Percentiles rank a stretch among this genome's conserved stretches.
These are phyloP conservation scores for Neurospora sp. DNA, from an alignment of 495 filamentous ascomycete species.

Conservation along the genomic window DNA sequence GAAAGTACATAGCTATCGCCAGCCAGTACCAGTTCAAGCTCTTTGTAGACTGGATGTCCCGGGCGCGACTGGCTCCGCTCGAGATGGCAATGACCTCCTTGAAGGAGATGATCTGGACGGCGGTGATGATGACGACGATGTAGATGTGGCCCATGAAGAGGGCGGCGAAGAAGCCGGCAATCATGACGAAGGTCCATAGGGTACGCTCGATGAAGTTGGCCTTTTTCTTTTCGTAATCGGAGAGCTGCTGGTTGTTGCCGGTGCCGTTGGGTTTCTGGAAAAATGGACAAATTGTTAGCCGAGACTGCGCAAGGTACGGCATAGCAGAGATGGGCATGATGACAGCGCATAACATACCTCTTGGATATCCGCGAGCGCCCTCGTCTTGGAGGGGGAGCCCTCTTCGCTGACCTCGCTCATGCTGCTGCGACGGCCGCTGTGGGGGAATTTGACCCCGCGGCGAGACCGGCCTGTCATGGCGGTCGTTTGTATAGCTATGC, in stretches of 20 bases:
- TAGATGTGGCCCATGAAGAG: slow-evolving; percentile 97
- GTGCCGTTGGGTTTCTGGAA: slow-evolving; percentile 21
- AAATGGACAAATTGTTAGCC: slow-evolving; percentile 4
- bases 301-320: background rate
- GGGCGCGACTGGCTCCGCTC: slow-evolving; percentile 82
- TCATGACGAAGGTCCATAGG: slow-evolving; percentile 98
- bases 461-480: slow-evolving; percentile 32
- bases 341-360: slow-evolving; percentile 20
- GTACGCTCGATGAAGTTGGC: slow-evolving; percentile 94
- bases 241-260: slow-evolving; percentile 14
- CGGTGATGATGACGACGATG: slow-evolving; percentile 83
- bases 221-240: slow-evolving; percentile 98
- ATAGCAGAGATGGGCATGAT: background rate
- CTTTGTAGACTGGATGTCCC: slow-evolving; percentile 89
- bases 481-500: background rate
- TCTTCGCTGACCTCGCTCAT: slow-evolving; percentile 76
- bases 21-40: slow-evolving; percentile 98
- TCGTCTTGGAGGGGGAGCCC: slow-evolving; percentile 33
- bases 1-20: slow-evolving; percentile 96
- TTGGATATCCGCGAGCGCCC: slow-evolving; percentile 28
- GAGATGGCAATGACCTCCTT: slow-evolving; percentile 99
- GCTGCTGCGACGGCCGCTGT: slow-evolving; percentile 58
- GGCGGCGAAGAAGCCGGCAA: slow-evolving; percentile 78
- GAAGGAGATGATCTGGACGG: slow-evolving; percentile 92
- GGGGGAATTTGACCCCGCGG: slow-evolving; percentile 76